A percentile compares a stretch with the other conserved stretches of the same genome.
phyloP scores from a whole-genome alignment of 306 rosid genomes.

The Sesbania bispinosa region DNA sequence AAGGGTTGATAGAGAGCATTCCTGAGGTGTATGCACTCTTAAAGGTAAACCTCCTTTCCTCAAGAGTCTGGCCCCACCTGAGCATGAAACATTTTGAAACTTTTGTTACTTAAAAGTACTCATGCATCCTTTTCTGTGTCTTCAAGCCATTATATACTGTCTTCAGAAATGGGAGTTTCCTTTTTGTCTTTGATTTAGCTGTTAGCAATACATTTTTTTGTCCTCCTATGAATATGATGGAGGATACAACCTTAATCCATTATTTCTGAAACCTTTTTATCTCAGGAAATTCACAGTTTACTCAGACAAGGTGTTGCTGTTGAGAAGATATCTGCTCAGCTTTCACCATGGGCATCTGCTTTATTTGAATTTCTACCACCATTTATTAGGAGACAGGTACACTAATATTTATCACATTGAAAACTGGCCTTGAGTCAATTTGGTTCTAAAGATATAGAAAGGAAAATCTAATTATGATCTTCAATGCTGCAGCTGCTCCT shows the following conservation, averaged over 20 bases:
- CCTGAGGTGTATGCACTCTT: slow-evolving; percentile 96
- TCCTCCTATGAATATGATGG: not conserved
- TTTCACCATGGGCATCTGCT: slow-evolving; percentile 99
- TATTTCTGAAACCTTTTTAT: slow-evolving; percentile 18
- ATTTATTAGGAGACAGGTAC: slow-evolving; percentile 87
- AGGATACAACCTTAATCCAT: not conserved
- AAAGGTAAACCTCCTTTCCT: too few relatives aligned
- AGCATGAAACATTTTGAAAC: not conserved
- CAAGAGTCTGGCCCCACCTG: too few relatives aligned
- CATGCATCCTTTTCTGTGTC: not conserved
- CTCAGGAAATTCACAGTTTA: slow-evolving; percentile 89
- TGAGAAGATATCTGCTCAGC: slow-evolving; percentile 74
- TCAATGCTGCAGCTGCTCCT: slow-evolving; percentile 71
- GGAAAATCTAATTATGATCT: slow-evolving; percentile 10
- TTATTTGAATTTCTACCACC: slow-evolving; percentile 91
- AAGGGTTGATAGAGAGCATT: slow-evolving; percentile 97
- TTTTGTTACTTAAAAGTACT: not conserved
- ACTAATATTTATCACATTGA: not conserved
- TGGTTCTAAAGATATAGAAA: not conserved
- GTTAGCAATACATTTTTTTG: slow-evolving; percentile 1
- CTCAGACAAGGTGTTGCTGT: slow-evolving; percentile 69
- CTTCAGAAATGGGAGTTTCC: not conserved
- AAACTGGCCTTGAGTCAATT: not conserved
- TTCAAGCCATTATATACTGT: slow-evolving; percentile 2
- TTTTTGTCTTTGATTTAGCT: not conserved